Evolutionary conservation across 805 yeast species (phyloP), one percentile per base, ranked within the genome.

Genomic region (Teunomyces atbi): DNA sequence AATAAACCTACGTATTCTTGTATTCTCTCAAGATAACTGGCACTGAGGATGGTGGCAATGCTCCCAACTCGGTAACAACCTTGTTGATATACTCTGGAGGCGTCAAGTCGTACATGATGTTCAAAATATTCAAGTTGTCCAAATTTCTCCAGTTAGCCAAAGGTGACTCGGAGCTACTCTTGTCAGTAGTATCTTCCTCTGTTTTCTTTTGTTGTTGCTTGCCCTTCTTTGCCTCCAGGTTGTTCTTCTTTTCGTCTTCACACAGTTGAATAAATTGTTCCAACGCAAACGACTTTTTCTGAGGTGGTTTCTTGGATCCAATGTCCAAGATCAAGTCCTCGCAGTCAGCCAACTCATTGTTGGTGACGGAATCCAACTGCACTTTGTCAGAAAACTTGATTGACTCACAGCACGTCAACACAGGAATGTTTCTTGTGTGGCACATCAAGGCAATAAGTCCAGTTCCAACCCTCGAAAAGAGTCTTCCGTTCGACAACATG

Each of bases 31-130:
- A 73, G 50, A 94, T 89, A 41, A 94, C 98, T 21, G 99, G 99
- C 47, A 94, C 98, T 1, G 98, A 89, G n/a, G 96, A 86, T 36
- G 99, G 96, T 8, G 99, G 99, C 55, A 94, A 76, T 2, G 96
- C 89, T 23, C 99, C 99, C 53, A 92, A 82, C 65, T 94, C 99
- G 1, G 98, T 94, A 45, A 94, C 89, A 48, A 94, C 89, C 71
- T 94, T 94, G 64, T 92, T 91, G 58, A 94, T 89, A 60, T 86
- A 88, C 55, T 84, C 88, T 11, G 96, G 96, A 29, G 97, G 97
- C 1, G 98, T 92, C 56, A 94, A 76, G 67, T 94, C 99, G 65
- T 89, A 94, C 78, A 94, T 78, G 53, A 94, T 83, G 60, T 89
- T 89, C 59, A 91, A 80, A 21, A 89, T 78, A 65, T 84, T 86